Evolutionary conservation across 2,329 filamentous ascomycete species (phyloP).

Genomic region (Penicillium sp.): DNA sequence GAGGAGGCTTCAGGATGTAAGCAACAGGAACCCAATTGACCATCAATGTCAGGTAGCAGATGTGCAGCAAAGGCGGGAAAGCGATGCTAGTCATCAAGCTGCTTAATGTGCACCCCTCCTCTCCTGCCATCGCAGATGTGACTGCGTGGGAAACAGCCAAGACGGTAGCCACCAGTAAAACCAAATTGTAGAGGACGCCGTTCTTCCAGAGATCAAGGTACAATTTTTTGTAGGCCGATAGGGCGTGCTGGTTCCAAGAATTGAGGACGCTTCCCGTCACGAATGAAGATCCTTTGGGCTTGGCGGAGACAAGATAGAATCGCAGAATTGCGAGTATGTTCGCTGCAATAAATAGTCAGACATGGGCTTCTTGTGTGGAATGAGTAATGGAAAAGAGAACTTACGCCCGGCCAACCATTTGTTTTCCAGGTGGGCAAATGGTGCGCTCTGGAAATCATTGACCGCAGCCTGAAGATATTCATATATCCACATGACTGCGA

Average conservation of each 20-base stretch:
- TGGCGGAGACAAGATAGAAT: constrained; percentile 31
- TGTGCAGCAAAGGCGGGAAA: constrained; percentile 31
- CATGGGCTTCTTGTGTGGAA: neutral
- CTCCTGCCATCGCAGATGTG: neutral
- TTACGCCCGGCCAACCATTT: constrained; percentile 35
- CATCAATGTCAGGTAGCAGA: constrained; percentile 21
- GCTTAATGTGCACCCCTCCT: neutral
- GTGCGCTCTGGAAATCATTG: constrained; percentile 26
- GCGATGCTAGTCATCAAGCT: constrained; percentile 22
- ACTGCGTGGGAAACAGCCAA: constrained; percentile 10
- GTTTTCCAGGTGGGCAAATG: constrained; percentile 35
- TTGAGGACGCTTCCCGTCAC: constrained; percentile 37
- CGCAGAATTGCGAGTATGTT: constrained; percentile 28
- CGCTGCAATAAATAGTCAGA: constrained; percentile 15
- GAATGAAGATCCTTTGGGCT: constrained; percentile 34
- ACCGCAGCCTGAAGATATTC: constrained; percentile 27
- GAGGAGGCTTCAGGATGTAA: constrained; percentile 28
- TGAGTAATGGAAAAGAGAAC: constrained; percentile 3
- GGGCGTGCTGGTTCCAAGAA: constrained; percentile 25
- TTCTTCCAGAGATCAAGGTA: constrained; percentile 24
- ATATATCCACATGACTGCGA: constrained; percentile 28
- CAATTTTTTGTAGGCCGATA: constrained; percentile 11
- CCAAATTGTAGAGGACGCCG: constrained; percentile 25
- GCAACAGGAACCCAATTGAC: constrained; percentile 29
- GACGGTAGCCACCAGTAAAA: constrained; percentile 17